phyloP scores from a whole-genome alignment of 495 filamentous ascomycete species.

The Tuber microsphaerosporum region DNA sequence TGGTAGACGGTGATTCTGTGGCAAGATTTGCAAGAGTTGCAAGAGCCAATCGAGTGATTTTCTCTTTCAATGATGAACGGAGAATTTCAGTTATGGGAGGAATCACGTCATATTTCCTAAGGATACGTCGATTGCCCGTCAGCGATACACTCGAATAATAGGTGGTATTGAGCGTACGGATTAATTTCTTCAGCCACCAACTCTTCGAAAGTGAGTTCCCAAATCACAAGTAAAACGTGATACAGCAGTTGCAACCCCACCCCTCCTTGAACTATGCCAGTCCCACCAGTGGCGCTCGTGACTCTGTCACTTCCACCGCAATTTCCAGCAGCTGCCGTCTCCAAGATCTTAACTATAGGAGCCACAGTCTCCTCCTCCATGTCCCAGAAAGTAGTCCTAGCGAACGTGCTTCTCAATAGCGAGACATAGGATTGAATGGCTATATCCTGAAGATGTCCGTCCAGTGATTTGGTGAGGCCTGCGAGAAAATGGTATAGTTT shows the following conservation, averaged over 20 bases:
- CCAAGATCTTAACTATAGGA: conserved; percentile 75
- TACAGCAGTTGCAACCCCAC: conserved; percentile 92
- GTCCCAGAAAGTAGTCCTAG: conserved; percentile 82
- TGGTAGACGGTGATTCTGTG: conserved; percentile 48
- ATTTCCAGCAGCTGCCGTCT: conserved; percentile 62
- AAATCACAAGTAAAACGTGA: conserved; percentile 82
- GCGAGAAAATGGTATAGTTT: conserved; percentile 79
- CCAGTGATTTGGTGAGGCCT: conserved; percentile 68
- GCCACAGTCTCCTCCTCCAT: conserved; percentile 73
- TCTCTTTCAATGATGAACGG: conserved; percentile 90
- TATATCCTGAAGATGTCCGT: conserved; percentile 88
- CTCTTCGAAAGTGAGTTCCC: conserved; percentile 92
- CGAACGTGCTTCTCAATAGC: conserved; percentile 64
- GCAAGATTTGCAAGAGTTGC: conserved; percentile 84
- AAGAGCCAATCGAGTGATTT: conserved; percentile 85
- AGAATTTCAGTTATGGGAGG: conserved; percentile 84
- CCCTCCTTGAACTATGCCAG: conserved; percentile 62
- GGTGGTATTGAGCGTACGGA: conserved; percentile 21
- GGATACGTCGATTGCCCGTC: conserved; percentile 26
- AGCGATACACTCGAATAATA: conserved; percentile 14
- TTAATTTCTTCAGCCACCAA: conserved; percentile 64
- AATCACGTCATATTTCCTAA: conserved; percentile 83
- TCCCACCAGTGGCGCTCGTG: conserved; percentile 50
- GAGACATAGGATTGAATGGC: conserved; percentile 86
- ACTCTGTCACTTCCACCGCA: conserved; percentile 59